Conservation (phyloP, 345 rosid species). For the Durio zibethinus region DNA sequence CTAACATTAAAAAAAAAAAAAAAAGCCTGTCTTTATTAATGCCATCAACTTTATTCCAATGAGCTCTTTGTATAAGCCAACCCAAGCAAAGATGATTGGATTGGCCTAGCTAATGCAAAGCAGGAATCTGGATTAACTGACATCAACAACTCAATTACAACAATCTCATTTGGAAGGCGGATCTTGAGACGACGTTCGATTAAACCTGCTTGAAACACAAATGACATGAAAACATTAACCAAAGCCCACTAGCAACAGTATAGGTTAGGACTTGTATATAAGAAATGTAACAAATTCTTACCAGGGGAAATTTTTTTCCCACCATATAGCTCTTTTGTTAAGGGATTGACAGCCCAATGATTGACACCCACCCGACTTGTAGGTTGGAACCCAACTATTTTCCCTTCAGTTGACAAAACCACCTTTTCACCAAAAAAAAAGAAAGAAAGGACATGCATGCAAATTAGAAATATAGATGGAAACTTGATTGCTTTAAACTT, state of each 20-base stretch:
- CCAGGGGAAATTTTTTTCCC: conserved; percentile 63
- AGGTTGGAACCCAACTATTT: conserved; percentile 75
- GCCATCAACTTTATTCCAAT: background rate
- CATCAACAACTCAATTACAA: conserved; percentile 64
- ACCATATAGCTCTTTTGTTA: conserved; percentile 63
- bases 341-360: conserved; percentile 74
- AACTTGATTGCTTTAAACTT: background rate
- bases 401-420: conserved; percentile 59
- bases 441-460: conserved; percentile 17
- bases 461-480: background rate
- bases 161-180: conserved; percentile 40
- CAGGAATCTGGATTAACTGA: conserved; percentile 45
- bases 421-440: conserved; percentile 40
- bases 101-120: conserved; percentile 71
- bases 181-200: conserved; percentile 59
- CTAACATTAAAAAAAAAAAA: background rate
- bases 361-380: conserved; percentile 68
- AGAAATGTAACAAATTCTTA: conserved; percentile 26
- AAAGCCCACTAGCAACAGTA: background rate
- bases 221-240: conserved; percentile 5
- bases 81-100: conserved; percentile 12
- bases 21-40: background rate
- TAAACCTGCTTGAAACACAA: conserved; percentile 43
- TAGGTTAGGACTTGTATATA: background rate
- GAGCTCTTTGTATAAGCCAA: background rate